Evolutionary conservation across 1,284 basidiomycete species (phyloP).

Genomic region (Ceratobasidium sp.): DNA sequence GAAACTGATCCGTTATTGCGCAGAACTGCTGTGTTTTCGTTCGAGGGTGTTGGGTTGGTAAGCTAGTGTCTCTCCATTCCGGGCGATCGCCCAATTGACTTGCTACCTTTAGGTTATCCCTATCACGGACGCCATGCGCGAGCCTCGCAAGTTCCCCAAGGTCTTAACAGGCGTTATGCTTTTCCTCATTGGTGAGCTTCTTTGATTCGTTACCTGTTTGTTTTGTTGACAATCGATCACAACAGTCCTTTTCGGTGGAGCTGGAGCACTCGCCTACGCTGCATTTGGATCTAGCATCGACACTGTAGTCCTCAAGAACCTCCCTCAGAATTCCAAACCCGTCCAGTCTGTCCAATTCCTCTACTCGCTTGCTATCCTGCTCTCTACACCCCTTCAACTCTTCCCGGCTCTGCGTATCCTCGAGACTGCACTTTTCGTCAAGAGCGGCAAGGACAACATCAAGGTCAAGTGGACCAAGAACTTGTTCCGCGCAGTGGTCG

Average conservation of each 20-base stretch:
- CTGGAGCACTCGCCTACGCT: constrained; percentile 88
- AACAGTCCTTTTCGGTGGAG: constrained; percentile 84
- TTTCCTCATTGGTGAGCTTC: constrained; percentile 66
- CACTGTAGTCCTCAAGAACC: constrained; percentile 94
- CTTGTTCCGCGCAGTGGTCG: constrained; percentile 79
- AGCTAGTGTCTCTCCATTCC: constrained; percentile 46
- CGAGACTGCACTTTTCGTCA: constrained; percentile 92
- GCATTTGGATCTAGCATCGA: constrained; percentile 89
- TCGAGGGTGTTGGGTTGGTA: constrained; percentile 95
- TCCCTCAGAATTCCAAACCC: constrained; percentile 84
- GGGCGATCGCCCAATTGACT: no score
- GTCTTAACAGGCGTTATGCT: constrained; percentile 93
- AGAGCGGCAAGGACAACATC: constrained; percentile 78
- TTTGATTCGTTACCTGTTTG: constrained; percentile 14
- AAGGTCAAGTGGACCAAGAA: constrained; percentile 94
- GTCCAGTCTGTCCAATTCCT: constrained; percentile 91
- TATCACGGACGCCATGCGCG: constrained; percentile 95
- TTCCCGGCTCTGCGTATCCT: constrained; percentile 98
- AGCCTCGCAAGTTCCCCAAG: constrained; percentile 91
- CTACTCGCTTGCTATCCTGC: constrained; percentile 91
- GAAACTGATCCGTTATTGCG: no score
- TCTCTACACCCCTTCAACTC: constrained; percentile 93
- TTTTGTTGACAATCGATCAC: constrained; percentile 40
- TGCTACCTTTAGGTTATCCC: constrained; percentile 87
- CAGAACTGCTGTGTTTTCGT: constrained; percentile 98